Evolutionary conservation across 768 basidiomycete species (phyloP).

Genomic region (Fistulinella prunicolor): DNA sequence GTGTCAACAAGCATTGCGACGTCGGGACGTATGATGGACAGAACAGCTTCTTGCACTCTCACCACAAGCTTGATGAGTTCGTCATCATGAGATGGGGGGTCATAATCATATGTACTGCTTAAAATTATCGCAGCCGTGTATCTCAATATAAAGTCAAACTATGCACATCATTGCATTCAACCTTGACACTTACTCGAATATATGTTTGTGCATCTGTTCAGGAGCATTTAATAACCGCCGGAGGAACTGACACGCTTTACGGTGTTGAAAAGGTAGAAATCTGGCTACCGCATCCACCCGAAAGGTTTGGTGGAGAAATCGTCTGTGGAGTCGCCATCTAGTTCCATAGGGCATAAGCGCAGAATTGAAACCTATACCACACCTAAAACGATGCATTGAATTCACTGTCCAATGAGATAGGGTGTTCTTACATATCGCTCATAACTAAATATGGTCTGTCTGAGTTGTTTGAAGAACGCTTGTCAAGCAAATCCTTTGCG

Average conservation of each 20-base stretch:
- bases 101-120: constrained; percentile 9
- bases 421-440: constrained; percentile 7
- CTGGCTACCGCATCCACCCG: constrained; percentile 6
- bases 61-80: neutral
- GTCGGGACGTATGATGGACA: neutral
- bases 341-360: constrained; percentile 17
- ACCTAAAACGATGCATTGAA: neutral
- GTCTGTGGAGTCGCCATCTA: constrained; percentile 17
- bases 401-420: neutral
- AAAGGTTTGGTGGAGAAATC: constrained; percentile 15
- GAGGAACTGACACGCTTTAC: constrained; percentile 29
- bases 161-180: neutral
- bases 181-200: constrained; percentile 24
- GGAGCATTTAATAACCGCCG: constrained; percentile 31
- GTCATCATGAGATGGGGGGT: neutral
- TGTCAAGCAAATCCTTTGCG: constrained; percentile 28
- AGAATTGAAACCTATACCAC: constrained; percentile 15
- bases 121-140: constrained; percentile 3
- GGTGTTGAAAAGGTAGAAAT: constrained; percentile 27
- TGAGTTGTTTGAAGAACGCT: constrained; percentile 45
- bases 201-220: constrained; percentile 29
- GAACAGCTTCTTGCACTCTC: neutral
- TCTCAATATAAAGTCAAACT: neutral
- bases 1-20: neutral
- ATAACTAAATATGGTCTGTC: constrained; percentile 40